These are phyloP conservation scores for Sorghum bicolor DNA, from an alignment of 176 grass and related monocot genomes.

Conservation along the genomic window DNA sequence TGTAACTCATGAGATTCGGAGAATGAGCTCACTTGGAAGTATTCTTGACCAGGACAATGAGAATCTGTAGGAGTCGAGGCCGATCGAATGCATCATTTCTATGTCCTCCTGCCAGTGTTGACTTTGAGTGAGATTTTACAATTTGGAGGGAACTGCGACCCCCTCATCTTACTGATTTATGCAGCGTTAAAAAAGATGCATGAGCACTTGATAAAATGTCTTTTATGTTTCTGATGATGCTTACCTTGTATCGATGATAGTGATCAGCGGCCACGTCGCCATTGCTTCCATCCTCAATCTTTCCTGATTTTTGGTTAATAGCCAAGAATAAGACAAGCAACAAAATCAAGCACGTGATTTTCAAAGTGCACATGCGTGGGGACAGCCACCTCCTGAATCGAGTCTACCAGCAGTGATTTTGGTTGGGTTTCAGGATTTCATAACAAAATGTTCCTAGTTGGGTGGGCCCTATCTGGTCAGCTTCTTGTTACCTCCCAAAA, in stretches of 20 bases:
- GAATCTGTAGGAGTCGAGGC: conserved; percentile 65
- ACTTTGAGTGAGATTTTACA: not conserved
- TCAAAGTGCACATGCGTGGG: too few species aligned
- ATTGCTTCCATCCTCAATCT: conserved; percentile 43
- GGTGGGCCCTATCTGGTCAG: too few species aligned
- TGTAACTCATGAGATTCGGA: not conserved
- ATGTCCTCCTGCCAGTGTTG: conserved; percentile 48
- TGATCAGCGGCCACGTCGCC: conserved; percentile 54
- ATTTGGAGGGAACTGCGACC: not conserved
- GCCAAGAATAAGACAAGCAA: not conserved
- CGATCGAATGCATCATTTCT: conserved; percentile 53
- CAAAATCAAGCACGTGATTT: not conserved
- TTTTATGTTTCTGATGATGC: not conserved
- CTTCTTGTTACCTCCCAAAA: too few species aligned
- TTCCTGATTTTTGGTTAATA: conserved; percentile 33
- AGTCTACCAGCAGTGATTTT: too few species aligned
- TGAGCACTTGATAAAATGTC: not conserved
- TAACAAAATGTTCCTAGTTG: too few species aligned
- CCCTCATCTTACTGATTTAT: not conserved
- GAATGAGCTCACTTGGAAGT: conserved; percentile 49
- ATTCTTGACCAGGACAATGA: conserved; percentile 73
- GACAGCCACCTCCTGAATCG: too few species aligned
- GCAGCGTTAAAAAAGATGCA: not conserved
- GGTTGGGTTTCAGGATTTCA: too few species aligned
- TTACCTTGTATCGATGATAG: conserved; percentile 59